Evolutionary conservation across 75 land plant genomes (phyloP).

Genomic region (Isoetes taiwanensis): DNA sequence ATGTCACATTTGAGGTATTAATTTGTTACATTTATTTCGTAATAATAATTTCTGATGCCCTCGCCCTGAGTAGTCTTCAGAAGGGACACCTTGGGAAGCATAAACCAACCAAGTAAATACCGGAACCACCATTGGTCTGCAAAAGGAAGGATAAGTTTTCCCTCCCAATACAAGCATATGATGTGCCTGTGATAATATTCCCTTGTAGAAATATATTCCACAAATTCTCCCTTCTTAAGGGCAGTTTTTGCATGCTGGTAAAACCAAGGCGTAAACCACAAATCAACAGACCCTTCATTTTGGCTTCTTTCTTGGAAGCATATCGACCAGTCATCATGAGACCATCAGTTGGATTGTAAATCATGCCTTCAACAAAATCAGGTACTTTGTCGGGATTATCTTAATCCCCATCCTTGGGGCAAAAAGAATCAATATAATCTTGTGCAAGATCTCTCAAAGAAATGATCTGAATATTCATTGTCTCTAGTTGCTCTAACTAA

Average conservation of each 20-base stretch:
- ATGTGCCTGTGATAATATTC: conserved; percentile 28
- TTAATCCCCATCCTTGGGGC: conserved; percentile 77
- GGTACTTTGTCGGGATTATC: conserved; percentile 51
- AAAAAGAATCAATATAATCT: conserved; percentile 78
- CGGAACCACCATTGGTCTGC: conserved; percentile 25
- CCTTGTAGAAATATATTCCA: conserved; percentile 20
- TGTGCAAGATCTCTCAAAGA: conserved; percentile 81
- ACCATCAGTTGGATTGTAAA: conserved; percentile 12
- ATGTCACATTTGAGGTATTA: too few relatives aligned
- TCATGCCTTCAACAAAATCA: conserved; percentile 23
- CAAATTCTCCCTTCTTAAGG: conserved; percentile 14
- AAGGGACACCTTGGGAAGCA: conserved; percentile 32
- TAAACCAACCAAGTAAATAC: conserved; percentile 26
- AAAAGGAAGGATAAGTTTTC: conserved; percentile 23
- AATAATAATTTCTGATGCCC: conserved; percentile 24
- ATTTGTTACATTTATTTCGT: too few relatives aligned
- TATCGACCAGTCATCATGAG: conserved; percentile 29
- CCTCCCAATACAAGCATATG: conserved; percentile 28
- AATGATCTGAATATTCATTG: conserved; percentile 80
- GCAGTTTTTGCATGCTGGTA: conserved; percentile 16
- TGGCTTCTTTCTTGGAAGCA: conserved; percentile 18
- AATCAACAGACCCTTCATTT: conserved; percentile 17
- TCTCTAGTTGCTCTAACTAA: conserved; percentile 85
- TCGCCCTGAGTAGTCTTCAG: conserved; percentile 22
- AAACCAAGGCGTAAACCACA: conserved; percentile 32